Conservation (phyloP, 148 eudicot species). For the Rhododendron williamsianum region DNA sequence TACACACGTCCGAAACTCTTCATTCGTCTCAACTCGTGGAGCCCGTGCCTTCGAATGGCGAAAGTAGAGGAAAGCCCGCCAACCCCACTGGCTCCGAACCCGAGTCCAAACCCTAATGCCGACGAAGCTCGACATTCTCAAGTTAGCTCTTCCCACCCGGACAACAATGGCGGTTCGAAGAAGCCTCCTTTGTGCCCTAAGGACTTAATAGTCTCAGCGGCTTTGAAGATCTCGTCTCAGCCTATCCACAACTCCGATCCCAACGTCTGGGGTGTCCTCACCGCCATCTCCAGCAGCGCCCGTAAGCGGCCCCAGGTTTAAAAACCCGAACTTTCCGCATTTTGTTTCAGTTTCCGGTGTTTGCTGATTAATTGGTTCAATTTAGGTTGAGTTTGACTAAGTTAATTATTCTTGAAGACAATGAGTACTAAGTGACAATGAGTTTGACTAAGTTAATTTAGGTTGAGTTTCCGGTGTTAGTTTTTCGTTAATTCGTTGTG, state of each 20-base stretch:
- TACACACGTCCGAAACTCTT: background rate
- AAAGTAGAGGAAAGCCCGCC: conserved; percentile 19
- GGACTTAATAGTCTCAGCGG: conserved; percentile 54
- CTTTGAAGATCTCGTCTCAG: conserved; percentile 59
- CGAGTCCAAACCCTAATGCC: conserved; percentile 19
- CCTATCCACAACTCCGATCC: conserved; percentile 63
- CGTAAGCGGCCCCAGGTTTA: conserved; percentile 71
- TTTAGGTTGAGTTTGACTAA: background rate
- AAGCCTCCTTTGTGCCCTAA: conserved; percentile 22
- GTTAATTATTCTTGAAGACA: background rate
- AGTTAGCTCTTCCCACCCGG: conserved; percentile 28
- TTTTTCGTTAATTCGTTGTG: background rate
- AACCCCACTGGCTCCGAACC: conserved; percentile 22
- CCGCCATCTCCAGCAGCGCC: conserved; percentile 76
- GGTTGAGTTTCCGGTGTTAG: background rate
- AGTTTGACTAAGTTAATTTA: too few relatives aligned
- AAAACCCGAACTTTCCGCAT: background rate
- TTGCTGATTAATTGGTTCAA: background rate
- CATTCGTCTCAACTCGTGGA: background rate
- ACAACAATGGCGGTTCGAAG: conserved; percentile 18
- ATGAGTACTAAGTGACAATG: background rate
- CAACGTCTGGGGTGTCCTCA: conserved; percentile 89
- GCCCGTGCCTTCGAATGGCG: conserved; percentile 6
- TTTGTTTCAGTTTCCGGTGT: background rate
- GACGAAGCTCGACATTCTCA: conserved; percentile 16